phyloP scores from a whole-genome alignment of 345 rosid species.

The Populus simonii region DNA sequence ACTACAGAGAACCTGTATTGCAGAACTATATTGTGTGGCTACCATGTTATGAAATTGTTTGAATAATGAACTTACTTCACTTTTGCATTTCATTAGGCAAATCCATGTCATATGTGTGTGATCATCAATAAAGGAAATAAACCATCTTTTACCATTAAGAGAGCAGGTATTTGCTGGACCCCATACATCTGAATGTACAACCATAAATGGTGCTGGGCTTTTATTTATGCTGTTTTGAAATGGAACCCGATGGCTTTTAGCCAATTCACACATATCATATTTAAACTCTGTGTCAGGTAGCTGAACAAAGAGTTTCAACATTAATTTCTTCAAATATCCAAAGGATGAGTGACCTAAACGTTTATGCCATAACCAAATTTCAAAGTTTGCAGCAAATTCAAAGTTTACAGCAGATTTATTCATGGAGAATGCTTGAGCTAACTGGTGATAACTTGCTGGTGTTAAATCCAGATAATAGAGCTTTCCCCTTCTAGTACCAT shows the following conservation, averaged over 20 bases:
- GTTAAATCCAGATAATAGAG: too few species aligned
- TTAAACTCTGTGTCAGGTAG: background rate
- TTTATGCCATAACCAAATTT: too few species aligned
- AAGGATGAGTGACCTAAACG: background rate
- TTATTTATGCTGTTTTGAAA: background rate
- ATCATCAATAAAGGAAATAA: background rate
- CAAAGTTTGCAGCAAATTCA: too few species aligned
- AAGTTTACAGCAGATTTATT: too few species aligned
- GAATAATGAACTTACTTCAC: too few species aligned
- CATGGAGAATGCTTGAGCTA: too few species aligned
- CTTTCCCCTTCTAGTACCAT: too few species aligned
- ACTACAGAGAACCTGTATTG: too few species aligned
- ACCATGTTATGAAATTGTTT: too few species aligned
- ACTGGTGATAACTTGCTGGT: too few species aligned
- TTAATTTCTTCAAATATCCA: background rate
- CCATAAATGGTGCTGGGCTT: background rate
- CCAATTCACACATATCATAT: background rate
- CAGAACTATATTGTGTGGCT: too few species aligned
- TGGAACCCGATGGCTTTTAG: background rate
- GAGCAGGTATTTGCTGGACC: background rate
- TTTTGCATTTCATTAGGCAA: background rate
- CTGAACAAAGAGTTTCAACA: background rate
- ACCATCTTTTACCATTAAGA: background rate
- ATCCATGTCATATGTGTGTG: background rate
- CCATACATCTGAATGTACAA: background rate